A percentile compares a stretch with the other conserved stretches of the same genome.
Conservation (phyloP, 345 rosid genomes). For the Psidium friedrichsthalianum region DNA sequence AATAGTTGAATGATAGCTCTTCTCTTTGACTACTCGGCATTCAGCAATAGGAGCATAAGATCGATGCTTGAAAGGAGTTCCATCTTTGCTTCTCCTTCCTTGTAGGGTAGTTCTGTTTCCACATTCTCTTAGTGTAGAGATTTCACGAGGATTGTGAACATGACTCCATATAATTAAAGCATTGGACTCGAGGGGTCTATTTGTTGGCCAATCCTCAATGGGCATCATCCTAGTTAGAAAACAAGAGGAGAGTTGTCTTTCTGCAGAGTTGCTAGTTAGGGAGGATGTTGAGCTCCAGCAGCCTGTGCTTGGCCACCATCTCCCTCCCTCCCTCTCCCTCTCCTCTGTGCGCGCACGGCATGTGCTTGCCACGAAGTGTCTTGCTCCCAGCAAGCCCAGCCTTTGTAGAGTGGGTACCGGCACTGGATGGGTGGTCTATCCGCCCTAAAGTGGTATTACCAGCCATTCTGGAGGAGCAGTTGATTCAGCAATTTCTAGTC, state of each 20-base stretch:
- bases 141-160: background rate
- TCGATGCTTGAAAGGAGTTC: background rate
- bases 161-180: background rate
- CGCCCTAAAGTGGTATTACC: background rate
- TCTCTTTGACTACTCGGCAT: background rate
- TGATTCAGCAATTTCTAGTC: background rate
- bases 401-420: background rate
- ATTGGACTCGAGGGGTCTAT: background rate
- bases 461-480: background rate
- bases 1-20: background rate
- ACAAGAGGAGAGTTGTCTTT: background rate
- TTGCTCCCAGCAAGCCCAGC: background rate
- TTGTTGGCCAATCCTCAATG: background rate
- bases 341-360: background rate
- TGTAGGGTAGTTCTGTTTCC: background rate
- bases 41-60: background rate
- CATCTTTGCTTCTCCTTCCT: background rate
- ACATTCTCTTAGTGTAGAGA: background rate
- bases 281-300: background rate
- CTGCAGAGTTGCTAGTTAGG: background rate
- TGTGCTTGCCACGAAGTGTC: background rate
- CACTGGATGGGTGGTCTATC: background rate
- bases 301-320: background rate
- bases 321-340: background rate
- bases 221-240: background rate